A percentile compares a stretch with the other conserved stretches of the same genome.
Evolutionary conservation across 164 flowering plant genomes (phyloP).

Genomic region (Chimonanthus salicifolius): DNA sequence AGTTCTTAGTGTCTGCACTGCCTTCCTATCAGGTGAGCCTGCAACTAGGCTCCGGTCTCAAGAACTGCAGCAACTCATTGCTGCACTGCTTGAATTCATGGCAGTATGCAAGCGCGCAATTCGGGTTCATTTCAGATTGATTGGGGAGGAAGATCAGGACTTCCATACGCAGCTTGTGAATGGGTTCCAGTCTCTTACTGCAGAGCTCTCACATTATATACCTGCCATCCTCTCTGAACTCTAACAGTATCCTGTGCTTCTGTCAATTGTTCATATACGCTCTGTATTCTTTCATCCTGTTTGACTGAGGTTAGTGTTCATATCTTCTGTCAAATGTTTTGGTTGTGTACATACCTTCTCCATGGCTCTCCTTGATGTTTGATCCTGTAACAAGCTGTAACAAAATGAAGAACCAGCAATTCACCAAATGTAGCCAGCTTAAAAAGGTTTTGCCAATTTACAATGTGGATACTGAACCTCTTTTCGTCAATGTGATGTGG

Average conservation of each 20-base stretch:
- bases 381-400: constrained; percentile 3
- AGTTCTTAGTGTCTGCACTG: constrained; percentile 94
- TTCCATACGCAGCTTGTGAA: constrained; percentile 99
- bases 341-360: constrained; percentile 9
- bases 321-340: constrained; percentile 6
- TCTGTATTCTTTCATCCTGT: constrained; percentile 3
- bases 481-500: no score
- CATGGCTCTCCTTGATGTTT: neutral
- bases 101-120: constrained; percentile 99
- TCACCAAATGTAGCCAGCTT: neutral
- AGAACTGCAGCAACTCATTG: constrained; percentile 94
- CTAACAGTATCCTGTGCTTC: constrained; percentile 16
- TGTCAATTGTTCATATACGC: constrained; percentile 8
- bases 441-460: neutral
- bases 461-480: neutral
- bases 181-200: constrained; percentile 96
- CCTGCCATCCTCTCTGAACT: constrained; percentile 98
- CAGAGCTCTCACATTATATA: constrained; percentile 94
- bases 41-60: constrained; percentile 94
- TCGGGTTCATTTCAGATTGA: constrained; percentile 84
- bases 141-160: constrained; percentile 98
- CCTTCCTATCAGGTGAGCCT: constrained; percentile 96
- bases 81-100: constrained; percentile 99
- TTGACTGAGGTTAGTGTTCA: constrained; percentile 2
- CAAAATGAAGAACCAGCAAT: neutral